Percentiles rank a stretch among this genome's conserved stretches.
phyloP scores from a whole-genome alignment of 2,329 filamentous ascomycete species.

The Furcasterigmium furcatum region DNA sequence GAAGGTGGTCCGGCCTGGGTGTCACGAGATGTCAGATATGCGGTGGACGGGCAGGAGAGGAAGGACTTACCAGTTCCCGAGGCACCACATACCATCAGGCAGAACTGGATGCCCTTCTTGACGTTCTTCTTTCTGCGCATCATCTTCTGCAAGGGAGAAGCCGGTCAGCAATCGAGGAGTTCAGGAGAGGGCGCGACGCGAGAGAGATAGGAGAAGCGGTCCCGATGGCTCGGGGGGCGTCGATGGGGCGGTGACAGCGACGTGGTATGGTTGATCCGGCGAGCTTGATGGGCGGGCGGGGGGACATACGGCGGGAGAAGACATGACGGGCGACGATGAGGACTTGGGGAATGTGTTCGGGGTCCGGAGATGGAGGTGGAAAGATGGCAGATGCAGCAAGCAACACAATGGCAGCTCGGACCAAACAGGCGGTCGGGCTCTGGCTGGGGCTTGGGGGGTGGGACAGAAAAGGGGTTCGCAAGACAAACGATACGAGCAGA shows the following conservation, averaged over 20 bases:
- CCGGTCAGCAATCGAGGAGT: neutral
- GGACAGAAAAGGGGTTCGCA: neutral
- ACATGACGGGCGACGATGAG: constrained; percentile 20
- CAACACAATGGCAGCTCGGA: no score
- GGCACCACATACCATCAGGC: constrained; percentile 98
- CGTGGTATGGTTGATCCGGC: no score
- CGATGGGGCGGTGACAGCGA: no score
- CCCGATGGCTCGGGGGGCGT: no score
- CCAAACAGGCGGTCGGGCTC: constrained; percentile 19
- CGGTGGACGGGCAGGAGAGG: constrained; percentile 6
- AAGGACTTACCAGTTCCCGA: constrained; percentile 86
- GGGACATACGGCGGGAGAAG: constrained; percentile 27
- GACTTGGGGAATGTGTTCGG: neutral
- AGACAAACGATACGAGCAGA: neutral
- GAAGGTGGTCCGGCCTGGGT: constrained; percentile 88
- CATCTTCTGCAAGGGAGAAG: constrained; percentile 64
- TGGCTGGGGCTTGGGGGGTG: constrained; percentile 7
- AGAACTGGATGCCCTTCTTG: constrained; percentile 99
- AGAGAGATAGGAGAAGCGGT: neutral
- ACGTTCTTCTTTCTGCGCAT: constrained; percentile 99
- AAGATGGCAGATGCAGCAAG: no score
- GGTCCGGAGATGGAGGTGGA: neutral
- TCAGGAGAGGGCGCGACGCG: neutral
- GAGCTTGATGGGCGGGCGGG: no score
- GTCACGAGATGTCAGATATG: constrained; percentile 3